Percentiles rank a stretch among this genome's conserved stretches.
These are phyloP conservation scores for Cokeromyces recurvatus DNA, from an alignment of 371 early-diverging fungal genomes.

Conservation along the genomic window DNA sequence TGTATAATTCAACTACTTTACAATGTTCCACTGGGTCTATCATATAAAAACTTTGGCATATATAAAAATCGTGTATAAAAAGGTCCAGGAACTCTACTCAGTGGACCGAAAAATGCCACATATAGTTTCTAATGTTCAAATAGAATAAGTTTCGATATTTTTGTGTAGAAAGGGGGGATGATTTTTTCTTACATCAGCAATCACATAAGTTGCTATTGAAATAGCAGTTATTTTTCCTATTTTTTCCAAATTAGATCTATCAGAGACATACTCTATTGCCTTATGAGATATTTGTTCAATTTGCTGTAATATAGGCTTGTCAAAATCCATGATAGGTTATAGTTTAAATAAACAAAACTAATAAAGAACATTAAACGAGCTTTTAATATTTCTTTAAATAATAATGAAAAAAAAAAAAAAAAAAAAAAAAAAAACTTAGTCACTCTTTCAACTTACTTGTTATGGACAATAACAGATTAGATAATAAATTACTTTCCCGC, in stretches of 20 bases:
- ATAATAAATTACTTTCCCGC: no score
- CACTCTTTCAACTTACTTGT: no score
- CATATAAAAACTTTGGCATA: conserved; percentile 5
- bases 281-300: conserved; percentile 1
- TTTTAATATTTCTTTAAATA: no score
- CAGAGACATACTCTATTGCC: conserved; percentile 7
- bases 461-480: no score
- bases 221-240: conserved; percentile 18
- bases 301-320: neutral
- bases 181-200: conserved; percentile 4
- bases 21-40: conserved; percentile 23
- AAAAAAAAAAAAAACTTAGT: no score
- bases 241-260: conserved; percentile 5
- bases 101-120: conserved; percentile 27
- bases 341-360: no score
- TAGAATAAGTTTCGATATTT: no score
- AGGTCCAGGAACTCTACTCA: conserved; percentile 28
- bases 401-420: no score
- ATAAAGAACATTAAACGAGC: no score
- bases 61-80: conserved; percentile 15
- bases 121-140: conserved; percentile 30
- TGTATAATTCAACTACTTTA: neutral
- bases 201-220: conserved; percentile 8
- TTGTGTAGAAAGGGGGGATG: no score
- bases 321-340: conserved; percentile 3